Evolutionary conservation across 768 basidiomycete species (phyloP), one percentile per base, ranked within the genome.

Genomic region (Symmetrospora coprosmae): DNA sequence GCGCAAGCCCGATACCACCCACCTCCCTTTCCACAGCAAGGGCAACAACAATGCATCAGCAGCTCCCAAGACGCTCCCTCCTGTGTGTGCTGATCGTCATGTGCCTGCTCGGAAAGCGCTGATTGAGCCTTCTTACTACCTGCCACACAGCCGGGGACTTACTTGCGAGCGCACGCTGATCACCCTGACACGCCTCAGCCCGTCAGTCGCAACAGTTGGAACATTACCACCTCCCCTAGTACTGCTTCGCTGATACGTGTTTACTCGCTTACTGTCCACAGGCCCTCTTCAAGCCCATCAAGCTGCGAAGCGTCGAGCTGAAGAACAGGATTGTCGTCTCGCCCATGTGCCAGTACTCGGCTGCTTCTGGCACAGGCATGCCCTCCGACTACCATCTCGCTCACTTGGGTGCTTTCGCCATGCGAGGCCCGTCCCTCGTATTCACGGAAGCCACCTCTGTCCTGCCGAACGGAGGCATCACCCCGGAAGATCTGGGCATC

Each of bases 351-450:
- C 55, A 58, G 34, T 58, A 58, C 43, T 58, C 55, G 4, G 55
- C 55, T 33, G 55, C 40, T 16, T 46, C 41, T 5, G 55, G 55
- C 5, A 58, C 55, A 43, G 55, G 55, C n/a, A 80, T 37, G n/a
- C 35, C 81, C 2, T 86, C 86, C 1, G 83, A 87, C 64, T 87
- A 83, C 81, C 87, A 89, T 70, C 72, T 87, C 3, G 84, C 86
- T 17, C 85, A 88, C 68, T 76, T 85, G 21, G 66, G 67, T 11
- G 78, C 77, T 0, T 79, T 82, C 65, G 85, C 85, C 9, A 78
- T 82, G 9, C 78, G 86, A 40, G 86, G 87, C 9, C 80, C 79
- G 1, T 84, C 81, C 0, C 78, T 78, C 6, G 80, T 87, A 61
- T 78, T 77, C 64, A 75, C 86, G 62, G 87, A 90, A 71, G 87